Evolutionary conservation across 257 asterid species (phyloP), one percentile per base, ranked within the genome.

Genomic region (Mitragyna speciosa): DNA sequence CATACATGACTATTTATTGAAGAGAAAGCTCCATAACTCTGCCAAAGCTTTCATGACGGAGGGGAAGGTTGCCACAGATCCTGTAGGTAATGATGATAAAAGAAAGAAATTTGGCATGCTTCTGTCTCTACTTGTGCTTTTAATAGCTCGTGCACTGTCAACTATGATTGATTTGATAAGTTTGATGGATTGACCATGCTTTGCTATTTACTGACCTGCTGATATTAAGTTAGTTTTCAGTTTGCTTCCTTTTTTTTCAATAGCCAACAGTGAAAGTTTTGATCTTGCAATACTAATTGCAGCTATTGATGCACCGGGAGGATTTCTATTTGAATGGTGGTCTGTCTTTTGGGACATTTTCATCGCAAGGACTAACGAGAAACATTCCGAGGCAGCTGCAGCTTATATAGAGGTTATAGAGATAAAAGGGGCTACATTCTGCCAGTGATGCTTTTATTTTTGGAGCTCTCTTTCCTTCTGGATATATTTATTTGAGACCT

Each of bases 251-350:
- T 72, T 12, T 33, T 15, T 78, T 43, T 45, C 12, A 12, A 33
- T 36, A 51, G 48, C 33, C 22, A 20, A 59, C 31, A 19, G 47
- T 22, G 45, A n/a, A 14, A 68, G 70, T 70, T 19, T 79, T 77
- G 30, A 41, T 49, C 68, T 61, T 59, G 12, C 73, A 24, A 58
- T 75, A 65, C 63, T 72, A 76, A 68, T 84, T 87, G 84, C 87
- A 96, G 98, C 99, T 51, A 96, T 96, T 83, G 99, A 96, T 82
- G 99, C 99, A 17, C 99, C 99, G 39, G 99, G 99, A 81, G 99
- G 99, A 71, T 96, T 96, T 90, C 94, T 96, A 41, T 92, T 92
- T 54, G 99, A 96, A 75, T 96, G 99, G 99, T 96, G 99, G 99
- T 96, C 99, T 26, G 98, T 94, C 69, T 94, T 96, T 83, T 96